Percentiles rank a stretch among this genome's conserved stretches.
Conservation (phyloP, 2,329 filamentous ascomycete genomes). For the Colletotrichum cuscutae region DNA sequence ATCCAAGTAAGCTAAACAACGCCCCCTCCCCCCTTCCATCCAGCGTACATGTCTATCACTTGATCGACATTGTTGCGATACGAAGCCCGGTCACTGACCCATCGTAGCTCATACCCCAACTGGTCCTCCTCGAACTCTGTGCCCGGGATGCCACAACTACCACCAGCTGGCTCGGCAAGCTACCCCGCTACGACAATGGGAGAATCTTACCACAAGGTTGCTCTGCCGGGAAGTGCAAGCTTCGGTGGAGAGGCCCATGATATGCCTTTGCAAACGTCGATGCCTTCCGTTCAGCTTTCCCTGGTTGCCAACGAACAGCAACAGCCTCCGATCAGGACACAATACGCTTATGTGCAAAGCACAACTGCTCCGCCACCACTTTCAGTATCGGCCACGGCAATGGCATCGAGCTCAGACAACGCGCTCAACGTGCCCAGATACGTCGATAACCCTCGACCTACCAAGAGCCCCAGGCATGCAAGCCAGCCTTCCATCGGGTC, state of each 20-base stretch:
- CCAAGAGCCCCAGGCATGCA: slow-evolving; percentile 66
- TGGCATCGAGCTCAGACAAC: slow-evolving; percentile 49
- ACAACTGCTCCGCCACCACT: slow-evolving; percentile 62
- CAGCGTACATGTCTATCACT: background rate
- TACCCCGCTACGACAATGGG: slow-evolving; percentile 64
- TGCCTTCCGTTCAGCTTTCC: slow-evolving; percentile 65
- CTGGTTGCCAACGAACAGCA: slow-evolving; percentile 60
- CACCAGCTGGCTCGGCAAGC: slow-evolving; percentile 54
- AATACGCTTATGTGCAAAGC: slow-evolving; percentile 65
- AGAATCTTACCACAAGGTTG: slow-evolving; percentile 64
- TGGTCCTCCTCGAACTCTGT: slow-evolving; percentile 61
- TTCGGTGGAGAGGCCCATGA: slow-evolving; percentile 65
- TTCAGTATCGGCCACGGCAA: slow-evolving; percentile 53
- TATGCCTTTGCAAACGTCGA: slow-evolving; percentile 62
- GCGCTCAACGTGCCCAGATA: slow-evolving; percentile 66
- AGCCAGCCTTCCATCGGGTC: slow-evolving; percentile 65
- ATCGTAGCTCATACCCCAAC: slow-evolving; percentile 64
- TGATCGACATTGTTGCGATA: slow-evolving; percentile 2
- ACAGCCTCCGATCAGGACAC: slow-evolving; percentile 59
- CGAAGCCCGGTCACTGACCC: background rate
- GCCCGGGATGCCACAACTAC: slow-evolving; percentile 57
- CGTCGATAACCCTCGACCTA: slow-evolving; percentile 65
- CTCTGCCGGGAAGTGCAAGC: slow-evolving; percentile 57
- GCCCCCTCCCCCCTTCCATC: background rate
- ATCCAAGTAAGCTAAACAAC: slow-evolving; percentile 62